Base-by-base conservation (phyloP, 1,139 yeast genomes). In the Geotrichum phurueaensis region DNA sequence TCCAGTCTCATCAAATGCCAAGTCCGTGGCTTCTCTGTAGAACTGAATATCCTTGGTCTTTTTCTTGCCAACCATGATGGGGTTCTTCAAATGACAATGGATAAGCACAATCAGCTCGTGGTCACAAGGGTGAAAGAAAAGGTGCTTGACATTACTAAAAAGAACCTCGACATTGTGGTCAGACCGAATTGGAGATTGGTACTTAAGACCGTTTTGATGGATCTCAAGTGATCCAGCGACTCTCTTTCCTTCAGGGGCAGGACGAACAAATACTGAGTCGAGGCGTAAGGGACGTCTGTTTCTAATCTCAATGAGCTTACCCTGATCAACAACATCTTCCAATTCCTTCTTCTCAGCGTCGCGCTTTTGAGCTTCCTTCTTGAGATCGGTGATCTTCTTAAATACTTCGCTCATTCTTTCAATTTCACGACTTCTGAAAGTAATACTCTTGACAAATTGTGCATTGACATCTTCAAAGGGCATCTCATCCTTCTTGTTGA, bases 1-100 rank as follows among this genome's bases (percentile, higher is more conserved):
- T 64, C 98, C 97, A 47, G 99, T 94, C 76, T 94, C 99, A 75
- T 94, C 99, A 70, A 90, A 91, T 2, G 96, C 87, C 81, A 92
- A 88, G 73, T 94, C 99, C 57, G 96, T 85, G 15, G 98, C 98
- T 75, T 94, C 99, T 67, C 98, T 82, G 77, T 92, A 94, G 72
- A 94, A 91, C 76, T 95, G 99, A 52, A 94, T 89, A 71, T 94
- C 99, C 75, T 86, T 87, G 0, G 97, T 91, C 77, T 95, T 94
- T 77, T 89, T 87, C 78, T 95, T 94, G 65, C 98, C 99, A 72
- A 94, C 88, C 85, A 94, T 87, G 62, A 95, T 86, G 23, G 99
- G 99, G 59, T 85, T 86, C 74, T 90, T 91, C 73, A 94, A 81
- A 75, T 92, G 96, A 71, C 94, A 87, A 75, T 94, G 99, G 66